Evolutionary conservation across 2,329 filamentous ascomycete species (phyloP), one percentile per base, ranked within the genome.

Genomic region (Fusarium buharicum): DNA sequence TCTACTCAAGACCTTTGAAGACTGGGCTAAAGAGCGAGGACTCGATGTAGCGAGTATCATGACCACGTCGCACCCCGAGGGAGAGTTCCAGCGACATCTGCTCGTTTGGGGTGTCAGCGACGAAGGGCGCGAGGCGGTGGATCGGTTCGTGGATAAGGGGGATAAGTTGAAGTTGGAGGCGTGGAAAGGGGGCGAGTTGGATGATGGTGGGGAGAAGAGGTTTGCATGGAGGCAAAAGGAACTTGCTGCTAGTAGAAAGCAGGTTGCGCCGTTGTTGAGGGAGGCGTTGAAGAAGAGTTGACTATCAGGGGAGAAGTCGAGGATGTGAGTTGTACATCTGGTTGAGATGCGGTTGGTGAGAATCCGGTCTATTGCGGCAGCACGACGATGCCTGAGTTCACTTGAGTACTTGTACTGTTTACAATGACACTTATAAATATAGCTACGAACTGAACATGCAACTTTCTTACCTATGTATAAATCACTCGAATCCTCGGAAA

Each of bases 11-110:
- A 80, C 78, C 10, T 65, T 91, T 2, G 72, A 74, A 13, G 64
- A 69, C 1, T 92, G 87, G 77, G 79, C 82, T 0, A 68, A 75
- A n/a, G 84, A 87, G 71, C 81, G 83, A 52, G 64, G 76, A 0
- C 73, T 93, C n/a, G 86, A 88, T 52, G 70, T 93, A 10, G 84
- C 83, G 9, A 81, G 81, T 10, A 77, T 93, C 51, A 90, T 93
- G 88, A 92, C 90, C 2, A 85, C 85, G n/a, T 86, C 81, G 17
- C 79, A 82, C 18, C 77, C 81, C 0, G 76, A 75, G 1, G 85
- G 83, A 0, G 70, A 78, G 14, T 91, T 93, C 59, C 78, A 79
- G 62, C 79, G 91, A 46, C 86, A 95, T 70, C 72, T 93, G 33
- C 75, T 94, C 6, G 76, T 93, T 0, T 90, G 89, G 84, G 88